Conservation (phyloP, 1,284 basidiomycete genomes). For the Inonotus hispidus region DNA sequence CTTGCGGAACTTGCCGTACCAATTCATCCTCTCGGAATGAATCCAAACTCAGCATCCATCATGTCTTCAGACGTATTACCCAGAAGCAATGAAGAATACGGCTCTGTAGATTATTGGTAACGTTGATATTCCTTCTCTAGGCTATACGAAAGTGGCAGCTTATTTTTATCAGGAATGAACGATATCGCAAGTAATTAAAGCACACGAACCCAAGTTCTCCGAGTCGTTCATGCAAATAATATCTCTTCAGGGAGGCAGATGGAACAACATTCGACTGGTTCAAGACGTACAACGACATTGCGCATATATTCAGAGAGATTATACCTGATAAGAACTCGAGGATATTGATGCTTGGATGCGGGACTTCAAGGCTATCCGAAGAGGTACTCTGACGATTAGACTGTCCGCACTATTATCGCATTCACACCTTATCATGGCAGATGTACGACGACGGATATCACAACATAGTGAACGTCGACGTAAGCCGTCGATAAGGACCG, state of each 20-base stretch:
- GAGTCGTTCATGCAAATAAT: slow-evolving; percentile 24
- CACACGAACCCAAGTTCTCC: too few relatives aligned
- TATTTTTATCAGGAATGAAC: slow-evolving; percentile 44
- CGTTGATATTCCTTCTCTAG: slow-evolving; percentile 18
- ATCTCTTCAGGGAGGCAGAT: slow-evolving; percentile 27
- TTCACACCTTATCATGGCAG: slow-evolving; percentile 32
- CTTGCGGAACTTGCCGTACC: neutral
- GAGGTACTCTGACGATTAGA: slow-evolving; percentile 48
- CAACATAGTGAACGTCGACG: slow-evolving; percentile 83
- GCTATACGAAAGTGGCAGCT: neutral
- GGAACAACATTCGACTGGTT: slow-evolving; percentile 83
- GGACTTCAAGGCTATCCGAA: slow-evolving; percentile 79
- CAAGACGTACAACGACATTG: slow-evolving; percentile 67
- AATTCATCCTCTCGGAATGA: neutral
- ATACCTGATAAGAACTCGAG: slow-evolving; percentile 61
- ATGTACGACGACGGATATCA: slow-evolving; percentile 90
- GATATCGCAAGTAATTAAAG: slow-evolving; percentile 65
- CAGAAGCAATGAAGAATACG: slow-evolving; percentile 68
- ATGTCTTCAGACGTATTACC: slow-evolving; percentile 40
- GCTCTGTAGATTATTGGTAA: slow-evolving; percentile 72
- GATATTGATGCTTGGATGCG: slow-evolving; percentile 88
- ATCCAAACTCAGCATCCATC: slow-evolving; percentile 19
- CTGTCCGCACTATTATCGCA: neutral
- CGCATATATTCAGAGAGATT: slow-evolving; percentile 50
- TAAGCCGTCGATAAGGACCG: slow-evolving; percentile 32